Conservation (phyloP, 177 flowering plant genomes). For the Telopea speciosissima region DNA sequence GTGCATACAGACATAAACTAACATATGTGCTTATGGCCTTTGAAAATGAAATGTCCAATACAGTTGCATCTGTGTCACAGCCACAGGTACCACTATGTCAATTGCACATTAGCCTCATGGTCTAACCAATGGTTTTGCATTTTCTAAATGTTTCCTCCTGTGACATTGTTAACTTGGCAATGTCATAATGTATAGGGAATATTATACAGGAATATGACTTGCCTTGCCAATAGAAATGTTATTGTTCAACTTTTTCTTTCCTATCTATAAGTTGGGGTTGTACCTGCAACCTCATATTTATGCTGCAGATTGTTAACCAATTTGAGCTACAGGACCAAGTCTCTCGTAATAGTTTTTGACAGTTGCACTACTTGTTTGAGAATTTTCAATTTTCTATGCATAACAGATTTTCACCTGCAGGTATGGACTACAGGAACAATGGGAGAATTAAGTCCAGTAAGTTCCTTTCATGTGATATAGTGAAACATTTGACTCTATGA, state of each 20-base stretch:
- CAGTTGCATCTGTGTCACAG: neutral
- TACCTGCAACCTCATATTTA: neutral
- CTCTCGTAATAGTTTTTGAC: neutral
- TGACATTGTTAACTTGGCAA: neutral
- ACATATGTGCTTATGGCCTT: too few species aligned
- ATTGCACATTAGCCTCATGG: neutral
- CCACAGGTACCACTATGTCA: neutral
- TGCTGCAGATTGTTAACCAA: neutral
- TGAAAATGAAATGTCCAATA: too few species aligned
- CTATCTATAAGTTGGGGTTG: neutral
- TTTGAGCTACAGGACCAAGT: neutral
- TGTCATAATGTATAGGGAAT: neutral
- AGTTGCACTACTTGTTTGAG: neutral
- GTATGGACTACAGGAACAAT: conserved; percentile 96
- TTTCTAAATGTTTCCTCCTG: neutral
- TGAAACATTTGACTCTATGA: neutral
- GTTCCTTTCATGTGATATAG: conserved; percentile 11
- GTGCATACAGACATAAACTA: too few species aligned
- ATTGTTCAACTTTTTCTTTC: neutral
- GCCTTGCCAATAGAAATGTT: neutral
- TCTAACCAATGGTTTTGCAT: neutral
- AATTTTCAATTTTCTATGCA: neutral
- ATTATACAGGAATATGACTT: neutral
- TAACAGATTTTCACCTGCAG: conserved; percentile 35
- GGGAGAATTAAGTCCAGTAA: conserved; percentile 96